phyloP scores from a whole-genome alignment of 2,329 filamentous ascomycete species.

The Microascus cirrosus region DNA sequence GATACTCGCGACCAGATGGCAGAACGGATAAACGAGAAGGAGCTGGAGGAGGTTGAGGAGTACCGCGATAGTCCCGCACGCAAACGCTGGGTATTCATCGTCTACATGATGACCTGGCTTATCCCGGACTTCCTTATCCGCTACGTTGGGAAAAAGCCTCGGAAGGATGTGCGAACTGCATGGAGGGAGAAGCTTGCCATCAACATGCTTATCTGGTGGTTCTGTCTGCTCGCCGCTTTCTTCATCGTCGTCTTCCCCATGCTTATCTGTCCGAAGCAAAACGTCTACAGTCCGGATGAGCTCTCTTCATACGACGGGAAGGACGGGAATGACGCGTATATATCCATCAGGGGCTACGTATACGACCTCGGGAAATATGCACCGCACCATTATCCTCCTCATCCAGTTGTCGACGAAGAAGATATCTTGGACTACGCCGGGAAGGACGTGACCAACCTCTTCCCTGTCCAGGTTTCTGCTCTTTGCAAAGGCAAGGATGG shows the following conservation, averaged over 20 bases:
- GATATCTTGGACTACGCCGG: slow-evolving; percentile 73
- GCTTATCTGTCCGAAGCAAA: slow-evolving; percentile 82
- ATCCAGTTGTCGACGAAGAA: slow-evolving; percentile 42
- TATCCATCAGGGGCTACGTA: slow-evolving; percentile 80
- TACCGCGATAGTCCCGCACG: slow-evolving; percentile 65
- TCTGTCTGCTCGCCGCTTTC: slow-evolving; percentile 68
- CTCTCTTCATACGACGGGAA: slow-evolving; percentile 66
- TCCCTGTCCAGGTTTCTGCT: slow-evolving; percentile 89
- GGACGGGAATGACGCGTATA: slow-evolving; percentile 50
- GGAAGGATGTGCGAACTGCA: slow-evolving; percentile 83
- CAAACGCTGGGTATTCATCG: slow-evolving; percentile 81
- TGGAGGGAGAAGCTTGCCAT: slow-evolving; percentile 98
- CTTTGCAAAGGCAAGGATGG: slow-evolving; percentile 72
- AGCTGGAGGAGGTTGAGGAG: slow-evolving; percentile 83
- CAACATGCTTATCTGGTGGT: slow-evolving; percentile 93
- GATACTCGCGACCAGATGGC: slow-evolving; percentile 92
- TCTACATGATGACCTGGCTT: slow-evolving; percentile 76
- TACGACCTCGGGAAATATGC: slow-evolving; percentile 70
- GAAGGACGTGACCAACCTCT: slow-evolving; percentile 74
- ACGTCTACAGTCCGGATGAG: slow-evolving; percentile 75
- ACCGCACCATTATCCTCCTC: slow-evolving; percentile 63
- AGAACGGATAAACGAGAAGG: slow-evolving; percentile 86
- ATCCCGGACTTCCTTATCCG: slow-evolving; percentile 77
- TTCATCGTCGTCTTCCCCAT: slow-evolving; percentile 82
- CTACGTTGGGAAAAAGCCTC: slow-evolving; percentile 69